A percentile compares a stretch with the other conserved stretches of the same genome.
These are phyloP conservation scores for Boletellus emodensis DNA, from an alignment of 768 basidiomycete genomes.

Conservation along the genomic window DNA sequence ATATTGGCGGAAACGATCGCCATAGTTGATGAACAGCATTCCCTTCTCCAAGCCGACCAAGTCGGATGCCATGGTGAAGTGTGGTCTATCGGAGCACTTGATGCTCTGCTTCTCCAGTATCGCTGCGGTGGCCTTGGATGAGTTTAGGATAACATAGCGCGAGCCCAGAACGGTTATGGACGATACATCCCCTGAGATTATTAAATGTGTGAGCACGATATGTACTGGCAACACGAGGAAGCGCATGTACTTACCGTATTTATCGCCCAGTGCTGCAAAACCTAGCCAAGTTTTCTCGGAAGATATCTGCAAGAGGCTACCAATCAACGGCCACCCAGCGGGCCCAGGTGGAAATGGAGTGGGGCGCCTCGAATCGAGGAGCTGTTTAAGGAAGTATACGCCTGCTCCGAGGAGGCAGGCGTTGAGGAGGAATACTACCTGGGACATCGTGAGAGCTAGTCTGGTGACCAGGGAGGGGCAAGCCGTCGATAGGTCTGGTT, in stretches of 20 bases:
- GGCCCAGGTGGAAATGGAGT: slow-evolving; percentile 21
- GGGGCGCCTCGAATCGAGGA: slow-evolving; percentile 1
- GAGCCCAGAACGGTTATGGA: slow-evolving; percentile 36
- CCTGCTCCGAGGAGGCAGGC: slow-evolving; percentile 18
- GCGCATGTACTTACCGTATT: slow-evolving; percentile 43
- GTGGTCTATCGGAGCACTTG: slow-evolving; percentile 42
- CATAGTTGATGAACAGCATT: slow-evolving; percentile 6
- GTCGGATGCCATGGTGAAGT: slow-evolving; percentile 16
- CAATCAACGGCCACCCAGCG: slow-evolving; percentile 39
- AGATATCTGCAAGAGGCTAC: slow-evolving; percentile 54
- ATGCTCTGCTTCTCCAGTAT: slow-evolving; percentile 51
- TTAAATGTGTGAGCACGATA: background rate
- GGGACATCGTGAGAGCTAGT: slow-evolving; percentile 1
- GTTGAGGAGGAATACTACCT: background rate
- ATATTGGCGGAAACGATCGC: slow-evolving; percentile 8
- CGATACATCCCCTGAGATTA: slow-evolving; percentile 23
- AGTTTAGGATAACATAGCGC: slow-evolving; percentile 49
- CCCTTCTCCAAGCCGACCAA: slow-evolving; percentile 13
- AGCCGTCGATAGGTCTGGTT: no score
- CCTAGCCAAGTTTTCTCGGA: slow-evolving; percentile 46
- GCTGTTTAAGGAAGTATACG: slow-evolving; percentile 3
- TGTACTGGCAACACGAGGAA: no score
- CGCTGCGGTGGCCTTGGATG: slow-evolving; percentile 40
- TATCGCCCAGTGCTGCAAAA: slow-evolving; percentile 50
- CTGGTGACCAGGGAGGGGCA: no score